A percentile compares a stretch with the other conserved stretches of the same genome.
Conservation (phyloP, 371 early-diverging fungal species). For the Batrachochytrium dendrobatidis region DNA sequence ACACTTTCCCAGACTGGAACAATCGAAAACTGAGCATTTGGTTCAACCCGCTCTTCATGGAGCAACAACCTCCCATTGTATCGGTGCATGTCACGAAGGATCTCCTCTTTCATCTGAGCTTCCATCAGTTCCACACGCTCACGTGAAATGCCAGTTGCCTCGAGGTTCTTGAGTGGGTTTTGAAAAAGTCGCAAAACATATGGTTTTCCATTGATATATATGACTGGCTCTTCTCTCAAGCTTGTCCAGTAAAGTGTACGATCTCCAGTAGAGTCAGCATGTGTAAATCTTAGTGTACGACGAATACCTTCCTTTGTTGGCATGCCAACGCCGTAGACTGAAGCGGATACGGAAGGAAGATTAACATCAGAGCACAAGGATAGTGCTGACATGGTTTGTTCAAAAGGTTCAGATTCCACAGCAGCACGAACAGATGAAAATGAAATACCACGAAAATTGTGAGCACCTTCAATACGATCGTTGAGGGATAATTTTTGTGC, state of each 20-base stretch:
- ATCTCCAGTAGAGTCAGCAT: slow-evolving; percentile 46
- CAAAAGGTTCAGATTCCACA: not conserved
- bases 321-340: slow-evolving; percentile 57
- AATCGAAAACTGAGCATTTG: slow-evolving; percentile 31
- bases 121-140: slow-evolving; percentile 67
- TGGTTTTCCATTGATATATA: slow-evolving; percentile 60
- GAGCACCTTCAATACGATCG: slow-evolving; percentile 61
- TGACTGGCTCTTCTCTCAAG: slow-evolving; percentile 67
- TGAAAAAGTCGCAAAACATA: slow-evolving; percentile 56
- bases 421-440: slow-evolving; percentile 21
- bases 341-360: slow-evolving; percentile 21
- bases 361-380: not conserved
- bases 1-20: slow-evolving; percentile 63
- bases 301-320: slow-evolving; percentile 56
- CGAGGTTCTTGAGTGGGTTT: slow-evolving; percentile 54
- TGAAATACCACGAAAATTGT: slow-evolving; percentile 54
- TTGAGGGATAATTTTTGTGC: slow-evolving; percentile 58
- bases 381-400: not conserved
- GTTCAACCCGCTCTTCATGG: slow-evolving; percentile 49
- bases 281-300: slow-evolving; percentile 36
- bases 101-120: slow-evolving; percentile 54
- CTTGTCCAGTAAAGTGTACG: slow-evolving; percentile 58
- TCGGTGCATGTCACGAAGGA: slow-evolving; percentile 44
- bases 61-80: slow-evolving; percentile 52
- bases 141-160: slow-evolving; percentile 59